Evolutionary conservation across 306 rosid species (phyloP).

Genomic region (Gastrolobium bilobum): DNA sequence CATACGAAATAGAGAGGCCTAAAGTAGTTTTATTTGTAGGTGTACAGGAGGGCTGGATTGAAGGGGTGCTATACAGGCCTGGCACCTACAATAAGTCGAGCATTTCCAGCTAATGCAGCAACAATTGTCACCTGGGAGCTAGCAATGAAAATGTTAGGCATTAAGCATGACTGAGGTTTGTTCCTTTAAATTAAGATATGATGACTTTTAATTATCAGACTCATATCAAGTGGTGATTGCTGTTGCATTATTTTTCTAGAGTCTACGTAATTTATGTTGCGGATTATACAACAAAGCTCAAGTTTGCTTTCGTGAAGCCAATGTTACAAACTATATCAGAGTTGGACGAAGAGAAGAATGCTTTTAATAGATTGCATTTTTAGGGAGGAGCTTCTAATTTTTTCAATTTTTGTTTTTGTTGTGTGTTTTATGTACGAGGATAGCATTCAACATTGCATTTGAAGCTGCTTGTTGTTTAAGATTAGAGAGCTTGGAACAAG

Average conservation of each 20-base stretch:
- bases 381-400: conserved; percentile 36
- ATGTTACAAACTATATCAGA: conserved; percentile 34
- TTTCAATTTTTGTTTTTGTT: conserved; percentile 8
- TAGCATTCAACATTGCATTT: conserved; percentile 41
- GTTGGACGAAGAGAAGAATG: conserved; percentile 29
- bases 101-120: conserved; percentile 94
- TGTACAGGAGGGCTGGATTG: conserved; percentile 74
- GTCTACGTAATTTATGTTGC: conserved; percentile 19
- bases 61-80: conserved; percentile 93
- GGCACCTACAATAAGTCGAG: conserved; percentile 85
- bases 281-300: conserved; percentile 35
- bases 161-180: conserved; percentile 60
- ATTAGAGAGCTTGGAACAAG: conserved; percentile 22
- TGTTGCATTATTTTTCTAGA: conserved; percentile 28
- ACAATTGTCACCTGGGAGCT: conserved; percentile 95
- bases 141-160: conserved; percentile 77
- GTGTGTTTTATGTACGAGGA: conserved; percentile 12
- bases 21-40: conserved; percentile 56
- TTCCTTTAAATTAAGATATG: conserved; percentile 25
- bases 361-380: conserved; percentile 23
- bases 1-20: conserved; percentile 8
- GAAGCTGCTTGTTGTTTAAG: conserved; percentile 20
- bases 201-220: background rate
- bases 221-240: conserved; percentile 10
- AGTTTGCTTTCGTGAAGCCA: conserved; percentile 36